These are phyloP conservation scores for Cytospora schulzeri DNA, from an alignment of 2,329 filamentous ascomycete genomes.

Conservation along the genomic window DNA sequence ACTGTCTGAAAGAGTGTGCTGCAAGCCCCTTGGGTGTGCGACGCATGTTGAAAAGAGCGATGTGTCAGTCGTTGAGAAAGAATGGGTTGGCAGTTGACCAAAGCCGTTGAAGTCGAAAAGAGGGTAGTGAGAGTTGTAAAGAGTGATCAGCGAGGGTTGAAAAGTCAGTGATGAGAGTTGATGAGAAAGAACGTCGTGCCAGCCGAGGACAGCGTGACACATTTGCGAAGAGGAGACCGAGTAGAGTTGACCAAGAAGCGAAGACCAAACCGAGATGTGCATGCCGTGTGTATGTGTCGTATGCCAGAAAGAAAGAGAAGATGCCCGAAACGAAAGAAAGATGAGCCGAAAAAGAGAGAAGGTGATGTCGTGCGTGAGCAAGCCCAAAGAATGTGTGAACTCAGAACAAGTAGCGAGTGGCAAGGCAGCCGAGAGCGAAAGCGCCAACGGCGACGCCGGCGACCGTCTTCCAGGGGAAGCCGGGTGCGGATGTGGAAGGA, in stretches of 20 bases:
- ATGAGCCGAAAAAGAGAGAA: background rate
- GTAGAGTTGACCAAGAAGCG: slow-evolving; percentile 4
- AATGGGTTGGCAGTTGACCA: too few relatives aligned
- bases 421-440: slow-evolving; percentile 22
- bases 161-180: background rate
- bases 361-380: background rate
- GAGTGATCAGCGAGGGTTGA: too few relatives aligned
- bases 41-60: too few relatives aligned
- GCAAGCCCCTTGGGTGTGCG: too few relatives aligned
- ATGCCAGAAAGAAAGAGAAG: background rate
- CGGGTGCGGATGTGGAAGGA: slow-evolving; percentile 3
- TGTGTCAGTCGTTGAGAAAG: too few relatives aligned
- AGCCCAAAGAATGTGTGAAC: background rate
- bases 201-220: slow-evolving; percentile 1
- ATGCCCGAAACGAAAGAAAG: background rate
- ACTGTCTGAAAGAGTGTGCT: too few relatives aligned
- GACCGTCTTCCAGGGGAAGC: slow-evolving; percentile 18
- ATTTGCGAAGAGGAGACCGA: background rate
- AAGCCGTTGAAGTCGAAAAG: too few relatives aligned
- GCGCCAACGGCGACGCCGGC: slow-evolving; percentile 21
- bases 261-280: background rate
- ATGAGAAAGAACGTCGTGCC: slow-evolving; percentile 1
- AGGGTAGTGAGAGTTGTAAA: background rate
- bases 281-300: background rate
- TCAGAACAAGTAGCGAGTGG: slow-evolving; percentile 25